Evolutionary conservation across 371 early-diverging fungal species (phyloP), one percentile per base, ranked within the genome.

Genomic region (Dentiscutata heterogama): DNA sequence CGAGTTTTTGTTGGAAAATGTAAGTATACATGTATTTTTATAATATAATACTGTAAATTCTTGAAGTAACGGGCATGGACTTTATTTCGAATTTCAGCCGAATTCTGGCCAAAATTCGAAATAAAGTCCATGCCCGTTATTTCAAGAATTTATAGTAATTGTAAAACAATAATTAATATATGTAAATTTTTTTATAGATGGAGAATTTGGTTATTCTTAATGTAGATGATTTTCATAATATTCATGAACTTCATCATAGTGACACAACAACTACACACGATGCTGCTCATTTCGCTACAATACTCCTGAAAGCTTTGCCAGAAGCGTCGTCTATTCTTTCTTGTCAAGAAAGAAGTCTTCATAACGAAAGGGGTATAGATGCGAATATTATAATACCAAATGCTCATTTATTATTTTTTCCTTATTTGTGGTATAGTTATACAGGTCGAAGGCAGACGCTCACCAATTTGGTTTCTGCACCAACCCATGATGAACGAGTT

Each of bases 201-300:
- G 13, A 25, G 16, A 35, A 10, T 2, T 50, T 71, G 22, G 22
- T 50, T 72, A 10, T 50, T 25, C 0, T 72, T 0, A 65, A 65
- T 35, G 20, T 65, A 18, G 25, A 72, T n/a, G 72, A 51, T 29
- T 72, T 39, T 27, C 25, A 72, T 72, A 72, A 72, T 29, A 72
- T 72, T 3, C 50, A 72, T 16, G 22, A 31, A 6, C 10, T 13
- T 20, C 3, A 13, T n/a, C 13, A 29, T 27, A 31, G 18, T 7
- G 25, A 72, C 50, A 8, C 13, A 16, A 50, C 51, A 6, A 50
- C 0, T 6, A 70, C 71, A 0, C 10, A 3, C 50, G n/a, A 22
- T 50, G n/a, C 6, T 50, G 1, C 6, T 25, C 14, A 72, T 50
- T 72, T 72, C 25, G 13, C 22, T 29, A 72, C 2, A 25, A 72